Conservation (phyloP, 163 green algal genomes). For the Coccomyxa subellipsoidea region DNA sequence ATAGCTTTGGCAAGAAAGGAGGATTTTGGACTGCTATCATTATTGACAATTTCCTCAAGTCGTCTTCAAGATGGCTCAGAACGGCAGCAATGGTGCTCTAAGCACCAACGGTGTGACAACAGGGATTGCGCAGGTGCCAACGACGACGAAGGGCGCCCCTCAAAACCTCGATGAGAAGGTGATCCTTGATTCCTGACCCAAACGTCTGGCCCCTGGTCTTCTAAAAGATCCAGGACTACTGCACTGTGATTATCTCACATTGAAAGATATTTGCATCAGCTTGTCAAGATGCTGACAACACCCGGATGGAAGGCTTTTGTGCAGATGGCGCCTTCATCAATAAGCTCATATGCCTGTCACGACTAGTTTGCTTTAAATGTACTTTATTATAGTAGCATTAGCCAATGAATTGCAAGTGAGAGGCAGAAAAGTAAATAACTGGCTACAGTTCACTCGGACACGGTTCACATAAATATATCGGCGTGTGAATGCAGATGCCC, state of each 20-base stretch:
- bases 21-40: background rate
- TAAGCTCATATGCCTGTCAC: background rate
- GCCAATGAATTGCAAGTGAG: no score
- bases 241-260: no score
- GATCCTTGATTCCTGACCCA: no score
- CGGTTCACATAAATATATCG: no score
- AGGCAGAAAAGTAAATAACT: no score
- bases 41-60: no score
- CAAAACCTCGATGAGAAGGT: background rate
- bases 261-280: background rate
- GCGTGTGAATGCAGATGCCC: background rate
- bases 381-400: no score
- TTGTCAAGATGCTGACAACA: background rate
- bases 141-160: background rate
- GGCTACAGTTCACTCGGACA: no score
- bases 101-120: background rate
- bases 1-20: background rate
- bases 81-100: background rate
- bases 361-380: no score
- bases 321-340: background rate
- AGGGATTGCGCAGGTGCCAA: background rate
- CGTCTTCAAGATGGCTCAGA: background rate
- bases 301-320: background rate
- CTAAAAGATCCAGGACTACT: no score
- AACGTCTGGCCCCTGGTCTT: no score